phyloP scores from a whole-genome alignment of 257 asterid genomes.

The Echites panduratus region DNA sequence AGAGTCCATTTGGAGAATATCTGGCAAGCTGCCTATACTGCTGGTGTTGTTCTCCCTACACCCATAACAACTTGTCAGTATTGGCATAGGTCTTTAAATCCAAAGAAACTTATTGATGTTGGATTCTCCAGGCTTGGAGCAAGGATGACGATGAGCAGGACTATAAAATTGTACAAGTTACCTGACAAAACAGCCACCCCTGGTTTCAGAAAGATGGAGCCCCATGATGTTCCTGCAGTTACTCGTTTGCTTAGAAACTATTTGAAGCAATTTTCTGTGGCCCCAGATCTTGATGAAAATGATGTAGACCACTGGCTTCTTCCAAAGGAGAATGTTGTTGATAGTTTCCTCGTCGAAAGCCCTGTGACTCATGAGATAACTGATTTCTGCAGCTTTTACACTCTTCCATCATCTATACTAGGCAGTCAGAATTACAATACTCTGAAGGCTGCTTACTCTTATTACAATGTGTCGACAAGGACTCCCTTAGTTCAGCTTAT shows the following conservation, averaged over 20 bases:
- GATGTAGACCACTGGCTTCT: slow-evolving; percentile 55
- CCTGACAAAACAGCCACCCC: slow-evolving; percentile 32
- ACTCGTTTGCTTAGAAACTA: slow-evolving; percentile 33
- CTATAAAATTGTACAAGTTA: slow-evolving; percentile 38
- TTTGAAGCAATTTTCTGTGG: slow-evolving; percentile 33
- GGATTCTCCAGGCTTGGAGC: slow-evolving; percentile 52
- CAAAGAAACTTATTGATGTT: slow-evolving; percentile 48
- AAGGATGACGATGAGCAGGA: slow-evolving; percentile 55
- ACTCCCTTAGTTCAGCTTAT: slow-evolving; percentile 36
- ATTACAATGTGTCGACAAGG: slow-evolving; percentile 39
- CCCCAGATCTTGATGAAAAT: slow-evolving; percentile 42
- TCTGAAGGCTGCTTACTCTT: slow-evolving; percentile 46
- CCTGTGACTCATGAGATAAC: slow-evolving; percentile 36
- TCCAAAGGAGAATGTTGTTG: slow-evolving; percentile 43
- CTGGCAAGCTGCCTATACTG: slow-evolving; percentile 57
- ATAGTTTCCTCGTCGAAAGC: slow-evolving; percentile 48
- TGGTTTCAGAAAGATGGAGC: slow-evolving; percentile 48
- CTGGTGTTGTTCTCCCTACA: slow-evolving; percentile 47
- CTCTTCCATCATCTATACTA: slow-evolving; percentile 42
- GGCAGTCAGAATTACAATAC: slow-evolving; percentile 32
- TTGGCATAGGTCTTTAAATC: slow-evolving; percentile 48
- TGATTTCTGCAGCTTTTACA: slow-evolving; percentile 46
- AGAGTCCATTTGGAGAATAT: slow-evolving; percentile 47
- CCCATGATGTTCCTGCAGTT: slow-evolving; percentile 40
- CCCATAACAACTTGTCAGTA: slow-evolving; percentile 41